Evolutionary conservation across 2,329 filamentous ascomycete species (phyloP), one percentile per base, ranked within the genome.

Genomic region (Calonectria ilicicola): DNA sequence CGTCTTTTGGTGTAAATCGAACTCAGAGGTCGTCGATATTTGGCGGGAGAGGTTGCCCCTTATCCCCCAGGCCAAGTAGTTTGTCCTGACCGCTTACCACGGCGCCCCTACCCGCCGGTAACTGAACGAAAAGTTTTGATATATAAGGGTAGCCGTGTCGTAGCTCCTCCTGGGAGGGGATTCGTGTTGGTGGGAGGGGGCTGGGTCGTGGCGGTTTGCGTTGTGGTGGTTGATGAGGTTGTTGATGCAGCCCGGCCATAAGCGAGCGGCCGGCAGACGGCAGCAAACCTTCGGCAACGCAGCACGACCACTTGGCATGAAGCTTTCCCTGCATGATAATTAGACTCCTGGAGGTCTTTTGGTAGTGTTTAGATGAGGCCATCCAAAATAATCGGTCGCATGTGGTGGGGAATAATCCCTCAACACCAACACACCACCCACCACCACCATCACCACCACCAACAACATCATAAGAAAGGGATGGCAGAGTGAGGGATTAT

Each of bases 51-150:
- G 14, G 15, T 17, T 67, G 53, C n/a, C 49, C 65, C 26, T 58
- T 17, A n/a, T 74, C 73, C 75, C 67, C 72, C 75, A 60, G 60
- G 62, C 67, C 56, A 66, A 67, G 58, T 76, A 79, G 75, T 75
- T 81, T 81, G 79, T 73, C 79, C 79, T 76, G 78, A 81, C 76
- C 77, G 76, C 65, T 79, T 72, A 58, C 79, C 72, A 69, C 73
- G 74, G 75, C 77, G 79, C 79, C 79, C 69, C 70, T 78, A 75
- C 72, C 67, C 72, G 63, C 73, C 75, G 62, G 62, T 66, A 62
- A 69, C 58, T 5, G 19, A 10, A 15, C 17, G n/a, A 3, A 19
- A 2, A 51, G 27, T 71, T 67, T 42, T 19, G 53, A 9, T 10
- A 29, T 72, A 79, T 77, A 74, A 60, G 46, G 69, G 46, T 49